Conservation (phyloP, 2,329 filamentous ascomycete species). For the Aspergillus tanneri region DNA sequence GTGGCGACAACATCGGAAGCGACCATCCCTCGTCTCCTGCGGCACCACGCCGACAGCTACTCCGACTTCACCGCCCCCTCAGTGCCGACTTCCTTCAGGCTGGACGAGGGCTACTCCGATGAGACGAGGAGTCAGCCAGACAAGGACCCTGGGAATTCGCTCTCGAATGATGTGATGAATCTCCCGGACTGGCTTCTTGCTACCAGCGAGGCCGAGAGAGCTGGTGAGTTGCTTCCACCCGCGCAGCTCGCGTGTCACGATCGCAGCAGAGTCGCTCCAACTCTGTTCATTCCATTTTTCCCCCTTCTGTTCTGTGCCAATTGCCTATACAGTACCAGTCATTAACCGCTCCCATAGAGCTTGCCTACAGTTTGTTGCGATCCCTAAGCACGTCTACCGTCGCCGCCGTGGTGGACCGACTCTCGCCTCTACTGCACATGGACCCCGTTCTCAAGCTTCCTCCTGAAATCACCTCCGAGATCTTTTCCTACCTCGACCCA, state of each 20-base stretch:
- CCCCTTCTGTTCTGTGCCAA: constrained; percentile 6
- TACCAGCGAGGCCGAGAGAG: constrained; percentile 55
- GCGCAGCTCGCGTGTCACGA: constrained; percentile 8
- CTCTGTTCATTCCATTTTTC: neutral
- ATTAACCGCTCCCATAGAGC: constrained; percentile 54
- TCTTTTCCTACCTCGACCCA: constrained; percentile 82
- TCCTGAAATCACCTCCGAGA: constrained; percentile 84
- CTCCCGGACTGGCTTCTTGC: constrained; percentile 57
- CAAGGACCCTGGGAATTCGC: constrained; percentile 36
- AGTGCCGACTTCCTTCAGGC: constrained; percentile 51
- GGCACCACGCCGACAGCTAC: constrained; percentile 28
- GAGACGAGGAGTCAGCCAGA: constrained; percentile 57
- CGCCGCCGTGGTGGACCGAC: constrained; percentile 73
- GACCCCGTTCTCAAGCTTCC: constrained; percentile 86
- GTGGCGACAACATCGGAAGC: constrained; percentile 19
- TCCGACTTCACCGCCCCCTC: constrained; percentile 31
- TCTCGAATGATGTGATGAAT: constrained; percentile 41
- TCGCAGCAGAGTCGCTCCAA: neutral
- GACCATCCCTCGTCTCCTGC: constrained; percentile 24
- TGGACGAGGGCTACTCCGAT: constrained; percentile 87
- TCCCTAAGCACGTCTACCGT: constrained; percentile 78
- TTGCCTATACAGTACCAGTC: neutral
- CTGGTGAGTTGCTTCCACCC: constrained; percentile 45
- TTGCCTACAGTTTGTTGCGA: constrained; percentile 74
- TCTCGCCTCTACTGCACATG: constrained; percentile 84